These are phyloP conservation scores for Mucor saturninus DNA, from an alignment of 371 early-diverging fungal genomes.

Conservation along the genomic window DNA sequence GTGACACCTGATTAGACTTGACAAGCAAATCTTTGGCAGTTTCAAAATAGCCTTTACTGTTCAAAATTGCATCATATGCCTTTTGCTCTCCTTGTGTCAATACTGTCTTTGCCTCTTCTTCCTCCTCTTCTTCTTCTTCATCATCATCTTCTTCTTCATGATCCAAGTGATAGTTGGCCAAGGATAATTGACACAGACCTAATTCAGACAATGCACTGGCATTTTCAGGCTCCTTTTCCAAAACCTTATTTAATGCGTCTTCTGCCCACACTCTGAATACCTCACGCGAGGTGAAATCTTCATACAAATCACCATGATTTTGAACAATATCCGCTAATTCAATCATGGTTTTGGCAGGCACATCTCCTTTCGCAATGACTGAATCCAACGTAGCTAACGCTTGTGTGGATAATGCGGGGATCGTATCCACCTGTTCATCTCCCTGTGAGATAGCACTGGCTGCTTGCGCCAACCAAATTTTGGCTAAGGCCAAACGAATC, in stretches of 20 bases:
- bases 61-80: constrained; percentile 39
- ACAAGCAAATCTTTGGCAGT: constrained; percentile 31
- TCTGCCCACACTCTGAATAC: constrained; percentile 45
- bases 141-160: constrained; percentile 34
- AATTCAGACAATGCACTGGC: constrained; percentile 37
- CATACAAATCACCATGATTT: constrained; percentile 6
- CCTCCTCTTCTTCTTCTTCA: constrained; percentile 32
- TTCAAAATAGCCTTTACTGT: constrained; percentile 43
- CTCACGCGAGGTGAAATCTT: constrained; percentile 20
- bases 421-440: background rate
- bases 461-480: constrained; percentile 49
- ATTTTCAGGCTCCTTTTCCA: constrained; percentile 41
- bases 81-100: constrained; percentile 38
- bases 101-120: constrained; percentile 28
- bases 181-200: constrained; percentile 40
- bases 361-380: constrained; percentile 2
- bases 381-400: constrained; percentile 34
- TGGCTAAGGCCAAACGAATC: constrained; percentile 40
- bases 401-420: constrained; percentile 33
- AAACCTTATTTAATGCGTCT: constrained; percentile 26
- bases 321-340: constrained; percentile 29
- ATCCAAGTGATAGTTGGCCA: constrained; percentile 49
- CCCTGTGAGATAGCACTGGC: constrained; percentile 29
- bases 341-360: constrained; percentile 19
- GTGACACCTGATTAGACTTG: constrained; percentile 25